Base-by-base conservation (phyloP, 129 eudicot genomes). In the Silybum marianum region DNA sequence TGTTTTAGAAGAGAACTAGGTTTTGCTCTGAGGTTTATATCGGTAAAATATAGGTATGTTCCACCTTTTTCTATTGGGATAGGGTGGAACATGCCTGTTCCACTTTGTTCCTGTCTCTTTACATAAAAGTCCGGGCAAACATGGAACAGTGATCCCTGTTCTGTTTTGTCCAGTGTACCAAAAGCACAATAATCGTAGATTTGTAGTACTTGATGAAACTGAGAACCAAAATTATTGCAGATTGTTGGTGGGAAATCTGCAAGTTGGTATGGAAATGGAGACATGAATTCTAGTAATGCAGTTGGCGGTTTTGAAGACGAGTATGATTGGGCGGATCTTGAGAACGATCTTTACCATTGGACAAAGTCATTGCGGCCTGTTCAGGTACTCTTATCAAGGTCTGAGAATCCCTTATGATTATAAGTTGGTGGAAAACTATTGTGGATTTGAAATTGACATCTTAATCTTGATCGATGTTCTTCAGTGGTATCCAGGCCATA, bases 401-500 rank as follows among this genome's bases (percentile, higher is more conserved):
- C 69, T 81, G 71, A 66, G 69, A 71, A 66, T 72, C 44, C 67
- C 73, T 75, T 70, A 36, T n/a, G 21, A 14, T 54, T 36, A 18
- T 34, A 40, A 51, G 30, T 67, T 85, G 26, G 16, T 51, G 40
- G 13, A 28, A 30, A 40, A 13, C 12, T 69, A 9, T 71, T 8
- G 69, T 32, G 36, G 3, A 4, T 16, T 68, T 72, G 36, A 54
- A 16, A 76, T 81, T 78, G 80, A 71, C 25, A 77, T 72, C n/a
- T 36, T 76, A 22, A 19, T 77, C 32, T 30, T 0, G 30, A 23
- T 73, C 0, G 39, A 23, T 70, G 39, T 71, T 81, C 22, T 6
- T 81, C 75, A 95, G 99, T 95, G 99, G 99, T 95, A 92, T 87
- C 99, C 99, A 67, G 99, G 99, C 25, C 99, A 95, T 88, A 95